Conservation (phyloP, 164 flowering plant genomes). For the Vitis vinifera region ASM3070453v1 NC_081806.1:20247001-20247500, state of each 20-base stretch:
- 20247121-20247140: too few species aligned
- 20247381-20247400: conserved; percentile 72
- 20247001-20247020: too few species aligned
- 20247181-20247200: too few species aligned
- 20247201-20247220: conserved; percentile 1
- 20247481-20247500: conserved; percentile 98
- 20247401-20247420: conserved; percentile 92
- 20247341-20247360: conserved; percentile 87
- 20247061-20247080: too few species aligned
- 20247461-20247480: conserved; percentile 98
- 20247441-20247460: conserved; percentile 96
- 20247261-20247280: conserved; percentile 87
- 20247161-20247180: too few species aligned
- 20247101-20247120: too few species aligned
- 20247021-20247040: too few species aligned
- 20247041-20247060: too few species aligned
- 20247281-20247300: conserved; percentile 94
- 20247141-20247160: too few species aligned
- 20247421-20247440: conserved; percentile 88
- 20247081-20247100: too few species aligned
- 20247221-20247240: conserved; percentile 96
- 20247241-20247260: conserved; percentile 99
- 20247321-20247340: conserved; percentile 94
- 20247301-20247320: conserved; percentile 95
- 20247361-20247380: conserved; percentile 88